Evolutionary conservation across 176 grass and related monocot genomes (phyloP).

Genomic region (Oryza glumipatula): DNA sequence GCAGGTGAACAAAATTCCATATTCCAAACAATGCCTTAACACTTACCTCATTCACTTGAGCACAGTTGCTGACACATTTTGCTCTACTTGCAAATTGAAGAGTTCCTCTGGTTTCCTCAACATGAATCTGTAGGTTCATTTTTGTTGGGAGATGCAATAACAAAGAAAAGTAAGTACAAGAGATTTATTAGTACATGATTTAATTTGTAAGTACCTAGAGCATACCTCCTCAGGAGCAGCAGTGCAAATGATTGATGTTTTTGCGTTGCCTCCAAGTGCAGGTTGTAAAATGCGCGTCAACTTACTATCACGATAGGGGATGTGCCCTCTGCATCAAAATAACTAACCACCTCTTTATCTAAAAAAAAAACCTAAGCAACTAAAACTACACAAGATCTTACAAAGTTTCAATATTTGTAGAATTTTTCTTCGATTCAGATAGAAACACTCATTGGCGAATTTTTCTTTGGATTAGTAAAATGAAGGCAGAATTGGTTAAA

Average conservation of each 20-base stretch:
- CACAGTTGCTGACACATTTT: constrained; percentile 93
- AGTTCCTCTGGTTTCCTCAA: constrained; percentile 91
- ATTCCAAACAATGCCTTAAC: neutral
- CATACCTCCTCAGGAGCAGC: constrained; percentile 92
- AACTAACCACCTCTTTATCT: constrained; percentile 1
- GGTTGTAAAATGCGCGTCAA: constrained; percentile 89
- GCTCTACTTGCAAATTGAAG: constrained; percentile 99
- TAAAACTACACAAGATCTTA: constrained; percentile 1
- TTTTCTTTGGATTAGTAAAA: constrained; percentile 10
- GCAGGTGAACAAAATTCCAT: neutral
- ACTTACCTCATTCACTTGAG: constrained; percentile 92
- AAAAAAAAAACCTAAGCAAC: neutral
- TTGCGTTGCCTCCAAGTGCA: constrained; percentile 98
- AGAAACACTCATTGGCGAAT: neutral
- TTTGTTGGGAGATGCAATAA: neutral
- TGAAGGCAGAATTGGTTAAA: neutral
- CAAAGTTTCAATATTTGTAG: neutral
- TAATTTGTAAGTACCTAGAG: constrained; percentile 7
- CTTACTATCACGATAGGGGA: constrained; percentile 99
- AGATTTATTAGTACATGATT: neutral
- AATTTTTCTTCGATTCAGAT: constrained; percentile 5
- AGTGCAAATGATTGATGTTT: constrained; percentile 95
- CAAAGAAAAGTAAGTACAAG: neutral
- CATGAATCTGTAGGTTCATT: constrained; percentile 58
- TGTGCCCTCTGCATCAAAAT: constrained; percentile 82